Conservation (phyloP, 345 rosid species). For the Kernera saxatilis region DNA sequence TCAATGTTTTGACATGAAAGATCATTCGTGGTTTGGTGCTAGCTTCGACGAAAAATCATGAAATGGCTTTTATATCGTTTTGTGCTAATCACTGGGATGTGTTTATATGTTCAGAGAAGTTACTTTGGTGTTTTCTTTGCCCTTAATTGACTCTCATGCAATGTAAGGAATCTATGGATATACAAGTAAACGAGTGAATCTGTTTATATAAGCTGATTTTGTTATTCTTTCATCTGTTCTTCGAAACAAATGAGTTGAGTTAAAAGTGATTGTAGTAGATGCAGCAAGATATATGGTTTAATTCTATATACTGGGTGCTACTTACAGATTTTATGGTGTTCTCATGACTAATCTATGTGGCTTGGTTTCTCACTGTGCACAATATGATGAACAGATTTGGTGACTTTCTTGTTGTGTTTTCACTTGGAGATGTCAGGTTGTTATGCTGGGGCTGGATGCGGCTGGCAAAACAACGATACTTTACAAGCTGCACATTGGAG, state of each 20-base stretch:
- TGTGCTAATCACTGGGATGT: neutral
- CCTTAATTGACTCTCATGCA: neutral
- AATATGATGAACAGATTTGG: neutral
- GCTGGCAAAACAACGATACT: constrained; percentile 97
- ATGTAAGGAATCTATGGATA: neutral
- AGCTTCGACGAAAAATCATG: neutral
- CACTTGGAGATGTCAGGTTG: constrained; percentile 56
- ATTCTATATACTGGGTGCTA: no score
- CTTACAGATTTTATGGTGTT: neutral
- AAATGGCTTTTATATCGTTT: neutral
- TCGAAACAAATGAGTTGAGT: neutral
- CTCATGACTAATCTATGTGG: neutral
- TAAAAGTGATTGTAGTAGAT: no score
- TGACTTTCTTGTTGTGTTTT: constrained; percentile 1
- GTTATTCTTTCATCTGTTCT: neutral
- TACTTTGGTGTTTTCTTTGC: neutral
- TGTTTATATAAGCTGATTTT: neutral
- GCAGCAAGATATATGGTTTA: no score
- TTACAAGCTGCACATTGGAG: constrained; percentile 96
- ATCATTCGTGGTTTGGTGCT: neutral
- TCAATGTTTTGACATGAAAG: no score
- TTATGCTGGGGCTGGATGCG: constrained; percentile 96
- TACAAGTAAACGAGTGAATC: neutral
- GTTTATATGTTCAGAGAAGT: neutral
- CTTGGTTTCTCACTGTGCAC: neutral